Conservation (phyloP, 75 land plant genomes). For the Picea sitchensis region DNA sequence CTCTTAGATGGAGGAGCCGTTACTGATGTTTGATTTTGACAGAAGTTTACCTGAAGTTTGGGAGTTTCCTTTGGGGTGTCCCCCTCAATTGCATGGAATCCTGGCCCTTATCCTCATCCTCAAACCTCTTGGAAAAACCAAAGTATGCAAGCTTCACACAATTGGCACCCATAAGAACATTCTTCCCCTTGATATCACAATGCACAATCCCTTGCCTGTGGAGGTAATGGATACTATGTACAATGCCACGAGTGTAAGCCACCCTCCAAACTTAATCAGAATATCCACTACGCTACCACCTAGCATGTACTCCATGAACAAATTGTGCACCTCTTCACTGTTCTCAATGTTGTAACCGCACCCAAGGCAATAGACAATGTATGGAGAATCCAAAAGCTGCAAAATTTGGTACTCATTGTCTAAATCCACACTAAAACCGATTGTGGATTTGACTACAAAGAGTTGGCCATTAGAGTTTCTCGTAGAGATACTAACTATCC, state of each 20-base stretch:
- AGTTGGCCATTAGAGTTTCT: slow-evolving; percentile 13
- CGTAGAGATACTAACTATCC: slow-evolving; percentile 34
- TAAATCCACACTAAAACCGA: not conserved
- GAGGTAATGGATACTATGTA: slow-evolving; percentile 30
- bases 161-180: slow-evolving; percentile 25
- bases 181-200: slow-evolving; percentile 28
- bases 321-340: slow-evolving; percentile 19
- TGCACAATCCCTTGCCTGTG: slow-evolving; percentile 17
- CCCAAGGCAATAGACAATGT: slow-evolving; percentile 33
- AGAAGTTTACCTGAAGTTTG: no score
- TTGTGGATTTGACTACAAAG: slow-evolving; percentile 52
- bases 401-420: slow-evolving; percentile 27
- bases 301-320: slow-evolving; percentile 58
- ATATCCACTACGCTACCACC: slow-evolving; percentile 42
- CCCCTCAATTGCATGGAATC: not conserved
- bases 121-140: slow-evolving; percentile 39
- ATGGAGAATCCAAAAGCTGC: slow-evolving; percentile 22
- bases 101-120: not conserved
- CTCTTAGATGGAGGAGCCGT: no score
- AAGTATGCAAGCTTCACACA: slow-evolving; percentile 49
- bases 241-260: slow-evolving; percentile 28
- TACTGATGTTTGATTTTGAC: no score
- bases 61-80: no score
- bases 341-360: slow-evolving; percentile 16
- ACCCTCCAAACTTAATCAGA: slow-evolving; percentile 24